Conservation (phyloP, 768 basidiomycete species). For the Daedaleopsis sinensis region DNA sequence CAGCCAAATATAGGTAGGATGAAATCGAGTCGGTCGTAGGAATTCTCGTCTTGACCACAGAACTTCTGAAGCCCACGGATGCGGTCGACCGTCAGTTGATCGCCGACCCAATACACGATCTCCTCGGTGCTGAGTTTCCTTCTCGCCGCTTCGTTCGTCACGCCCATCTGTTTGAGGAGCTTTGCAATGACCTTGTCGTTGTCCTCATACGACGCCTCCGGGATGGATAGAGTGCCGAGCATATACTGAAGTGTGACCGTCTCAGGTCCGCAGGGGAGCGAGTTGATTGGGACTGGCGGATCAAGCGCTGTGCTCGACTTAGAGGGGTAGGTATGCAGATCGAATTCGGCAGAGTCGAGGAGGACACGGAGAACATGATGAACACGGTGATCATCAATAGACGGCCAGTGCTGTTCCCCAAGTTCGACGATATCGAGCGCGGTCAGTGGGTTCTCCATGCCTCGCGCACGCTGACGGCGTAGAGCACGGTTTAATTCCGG, state of each 20-base stretch:
- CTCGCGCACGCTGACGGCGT: too few species aligned
- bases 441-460: background rate
- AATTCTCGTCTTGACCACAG: background rate
- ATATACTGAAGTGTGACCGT: conserved; percentile 16
- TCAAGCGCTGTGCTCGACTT: background rate
- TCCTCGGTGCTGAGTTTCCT: background rate
- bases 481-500: background rate
- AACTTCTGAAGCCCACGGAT: background rate
- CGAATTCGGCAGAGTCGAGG: background rate
- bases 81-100: background rate
- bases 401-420: background rate
- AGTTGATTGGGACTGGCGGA: background rate
- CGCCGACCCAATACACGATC: background rate
- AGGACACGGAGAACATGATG: background rate
- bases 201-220: conserved; percentile 30
- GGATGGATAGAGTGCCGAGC: conserved; percentile 20
- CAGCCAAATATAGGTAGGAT: too few species aligned
- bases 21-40: background rate
- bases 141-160: background rate
- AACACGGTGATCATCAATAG: background rate
- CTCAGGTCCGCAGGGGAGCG: background rate
- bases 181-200: conserved; percentile 16
- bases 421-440: background rate
- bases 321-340: background rate
- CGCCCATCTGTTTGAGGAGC: background rate